Base-by-base conservation (phyloP, 371 early-diverging fungal genomes). In the Modicella reniformis region DNA sequence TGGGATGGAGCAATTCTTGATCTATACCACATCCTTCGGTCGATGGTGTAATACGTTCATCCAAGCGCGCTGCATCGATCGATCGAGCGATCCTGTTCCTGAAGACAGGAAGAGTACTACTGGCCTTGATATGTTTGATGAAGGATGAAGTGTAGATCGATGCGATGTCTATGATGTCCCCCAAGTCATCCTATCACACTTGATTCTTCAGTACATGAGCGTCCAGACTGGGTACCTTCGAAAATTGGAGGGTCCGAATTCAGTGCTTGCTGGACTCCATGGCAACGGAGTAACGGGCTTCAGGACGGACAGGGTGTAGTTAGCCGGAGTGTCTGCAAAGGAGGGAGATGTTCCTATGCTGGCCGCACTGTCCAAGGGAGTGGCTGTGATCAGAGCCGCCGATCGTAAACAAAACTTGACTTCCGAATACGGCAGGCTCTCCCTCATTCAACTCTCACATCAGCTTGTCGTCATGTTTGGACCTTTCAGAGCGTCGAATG, bases 401-500 rank as follows among this genome's bases (percentile, higher is more conserved):
- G 17, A 3, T 44, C 19, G 44, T 44, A 44, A 44, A 44, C 44
- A 44, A 44, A 6, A 48, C 3, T 26, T 50, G 25, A 13, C 26
- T 50, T 50, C 26, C 50, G 44, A 10, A 19, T 44, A 17, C n/a
- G n/a, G n/a, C n/a, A n/a, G n/a, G n/a, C 17, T 44, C 44, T 17
- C 19, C 44, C 19, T 19, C 19, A 3, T 17, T 17, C 44, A 44
- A 44, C 57, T 41, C 62, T 41, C 40, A 37, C 57, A 53, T 21
- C 29, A n/a, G 40, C 57, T 41, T 44, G 32, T 51, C 63, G 77
- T 37, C 56, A 93, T 93, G 93, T 91, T 92, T 86, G 93, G 93
- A 50, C 87, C 93, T 57, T 93, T 93, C 82, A 83, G 86, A 75
- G 83, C 89, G 40, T 87, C 91, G n/a, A 61, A 86, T 59, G 84